Conservation (phyloP, 2,329 filamentous ascomycete genomes). For the Xylariomycetidae sp. region DNA sequence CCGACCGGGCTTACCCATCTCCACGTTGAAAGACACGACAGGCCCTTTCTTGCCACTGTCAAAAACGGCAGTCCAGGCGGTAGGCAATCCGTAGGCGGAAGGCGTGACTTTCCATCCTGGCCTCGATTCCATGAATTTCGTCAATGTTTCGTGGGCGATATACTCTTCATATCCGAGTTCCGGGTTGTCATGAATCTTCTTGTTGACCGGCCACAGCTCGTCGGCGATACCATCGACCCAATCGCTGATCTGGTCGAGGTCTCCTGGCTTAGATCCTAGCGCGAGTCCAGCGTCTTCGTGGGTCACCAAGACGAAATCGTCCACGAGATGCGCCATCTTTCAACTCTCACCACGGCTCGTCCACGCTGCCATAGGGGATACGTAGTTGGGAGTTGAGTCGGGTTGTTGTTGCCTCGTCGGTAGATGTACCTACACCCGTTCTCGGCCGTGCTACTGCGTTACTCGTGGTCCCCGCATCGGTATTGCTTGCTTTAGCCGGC, state of each 20-base stretch:
- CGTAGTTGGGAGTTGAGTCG: no score
- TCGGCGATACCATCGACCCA: slow-evolving; percentile 32
- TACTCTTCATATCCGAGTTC: slow-evolving; percentile 42
- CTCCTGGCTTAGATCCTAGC: slow-evolving; percentile 11
- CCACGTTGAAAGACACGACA: slow-evolving; percentile 39
- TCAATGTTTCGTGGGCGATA: slow-evolving; percentile 44
- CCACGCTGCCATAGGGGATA: neutral
- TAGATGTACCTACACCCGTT: no score
- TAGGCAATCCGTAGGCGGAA: slow-evolving; percentile 45
- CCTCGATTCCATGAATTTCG: slow-evolving; percentile 37
- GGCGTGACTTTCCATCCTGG: slow-evolving; percentile 44
- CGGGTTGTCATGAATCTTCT: slow-evolving; percentile 45
- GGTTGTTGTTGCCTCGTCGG: no score
- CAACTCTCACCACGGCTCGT: neutral
- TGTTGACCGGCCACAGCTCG: slow-evolving; percentile 38
- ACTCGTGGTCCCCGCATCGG: no score
- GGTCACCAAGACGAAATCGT: slow-evolving; percentile 22
- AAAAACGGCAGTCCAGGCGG: slow-evolving; percentile 46
- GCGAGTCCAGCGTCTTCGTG: slow-evolving; percentile 14
- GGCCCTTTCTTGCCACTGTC: slow-evolving; percentile 40
- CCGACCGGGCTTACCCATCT: slow-evolving; percentile 32
- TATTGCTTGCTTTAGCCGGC: no score
- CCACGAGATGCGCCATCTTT: slow-evolving; percentile 17
- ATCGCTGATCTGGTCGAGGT: slow-evolving; percentile 30
- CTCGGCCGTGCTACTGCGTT: no score